A percentile compares a stretch with the other conserved stretches of the same genome.
Evolutionary conservation across 2,329 filamentous ascomycete genomes (phyloP).

Genomic region (Ophiocordyceps sinensis): DNA sequence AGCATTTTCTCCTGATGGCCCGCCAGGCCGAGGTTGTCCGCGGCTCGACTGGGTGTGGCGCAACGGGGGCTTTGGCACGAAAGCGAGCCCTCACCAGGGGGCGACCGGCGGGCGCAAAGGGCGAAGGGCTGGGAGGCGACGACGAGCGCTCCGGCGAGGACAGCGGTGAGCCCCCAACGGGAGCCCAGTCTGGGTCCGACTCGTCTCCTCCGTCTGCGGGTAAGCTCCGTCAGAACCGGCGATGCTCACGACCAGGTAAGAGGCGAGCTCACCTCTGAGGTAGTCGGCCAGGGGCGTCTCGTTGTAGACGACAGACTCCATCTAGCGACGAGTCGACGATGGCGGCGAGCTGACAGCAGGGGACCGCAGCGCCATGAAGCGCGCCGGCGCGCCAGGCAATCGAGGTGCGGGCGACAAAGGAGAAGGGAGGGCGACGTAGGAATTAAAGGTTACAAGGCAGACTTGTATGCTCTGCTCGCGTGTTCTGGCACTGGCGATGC

Average conservation of each 20-base stretch:
- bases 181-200: slow-evolving; percentile 30
- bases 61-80: slow-evolving; percentile 29
- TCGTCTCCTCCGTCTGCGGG: slow-evolving; percentile 31
- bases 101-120: slow-evolving; percentile 42
- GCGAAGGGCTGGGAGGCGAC: slow-evolving; percentile 30
- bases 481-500: too few relatives aligned
- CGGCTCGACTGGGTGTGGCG: slow-evolving; percentile 26
- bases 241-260: not conserved
- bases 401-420: not conserved
- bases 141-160: slow-evolving; percentile 20
- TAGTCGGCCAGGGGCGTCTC: slow-evolving; percentile 80
- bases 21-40: slow-evolving; percentile 21
- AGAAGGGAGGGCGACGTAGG: not conserved
- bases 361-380: slow-evolving; percentile 8
- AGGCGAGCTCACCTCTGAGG: slow-evolving; percentile 54
- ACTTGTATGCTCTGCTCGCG: too few relatives aligned
- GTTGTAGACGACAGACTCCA: slow-evolving; percentile 82
- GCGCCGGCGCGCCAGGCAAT: slow-evolving; percentile 12
- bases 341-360: not conserved
- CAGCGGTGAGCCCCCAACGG: slow-evolving; percentile 21
- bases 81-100: slow-evolving; percentile 40
- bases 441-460: not conserved
- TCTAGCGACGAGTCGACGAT: slow-evolving; percentile 11
- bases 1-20: slow-evolving; percentile 33
- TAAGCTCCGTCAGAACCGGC: slow-evolving; percentile 3